Percentiles rank a stretch among this genome's conserved stretches.
Conservation (phyloP, 1,139 yeast species). For the Zygoascus sp. region DNA sequence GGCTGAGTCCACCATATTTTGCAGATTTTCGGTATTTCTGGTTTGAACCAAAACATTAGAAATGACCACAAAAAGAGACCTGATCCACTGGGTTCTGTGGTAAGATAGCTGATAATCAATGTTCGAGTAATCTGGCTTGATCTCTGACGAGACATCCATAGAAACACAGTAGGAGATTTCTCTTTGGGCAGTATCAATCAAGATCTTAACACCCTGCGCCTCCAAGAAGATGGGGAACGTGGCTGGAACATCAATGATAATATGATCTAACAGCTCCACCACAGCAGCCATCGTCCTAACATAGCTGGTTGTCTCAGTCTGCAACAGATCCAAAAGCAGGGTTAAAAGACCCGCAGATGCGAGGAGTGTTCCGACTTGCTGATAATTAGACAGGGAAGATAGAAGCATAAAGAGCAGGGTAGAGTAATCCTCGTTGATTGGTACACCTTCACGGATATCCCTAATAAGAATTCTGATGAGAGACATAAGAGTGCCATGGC, state of each 20-base stretch:
- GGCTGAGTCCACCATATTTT: conserved; percentile 83
- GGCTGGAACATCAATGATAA: conserved; percentile 46
- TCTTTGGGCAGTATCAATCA: conserved; percentile 58
- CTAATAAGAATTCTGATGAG: conserved; percentile 58
- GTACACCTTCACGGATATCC: conserved; percentile 40
- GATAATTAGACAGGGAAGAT: conserved; percentile 27
- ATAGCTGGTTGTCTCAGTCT: conserved; percentile 39
- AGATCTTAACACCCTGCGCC: conserved; percentile 57
- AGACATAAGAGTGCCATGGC: conserved; percentile 78
- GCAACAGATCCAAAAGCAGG: conserved; percentile 59
- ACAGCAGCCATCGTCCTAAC: conserved; percentile 64
- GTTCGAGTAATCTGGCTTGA: conserved; percentile 46
- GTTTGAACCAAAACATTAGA: conserved; percentile 63
- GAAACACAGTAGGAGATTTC: conserved; percentile 65
- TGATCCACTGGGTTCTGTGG: conserved; percentile 51
- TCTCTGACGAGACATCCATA: conserved; percentile 47
- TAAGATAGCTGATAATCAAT: conserved; percentile 58
- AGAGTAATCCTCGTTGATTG: conserved; percentile 32
- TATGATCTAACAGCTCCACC: conserved; percentile 54
- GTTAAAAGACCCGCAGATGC: conserved; percentile 70
- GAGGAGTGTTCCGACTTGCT: conserved; percentile 38
- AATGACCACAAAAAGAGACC: conserved; percentile 53
- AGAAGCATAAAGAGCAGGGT: conserved; percentile 29
- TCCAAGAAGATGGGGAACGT: conserved; percentile 59
- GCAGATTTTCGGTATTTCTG: conserved; percentile 69